Conservation (phyloP, 306 rosid genomes). For the Malus asiatica region DNA sequence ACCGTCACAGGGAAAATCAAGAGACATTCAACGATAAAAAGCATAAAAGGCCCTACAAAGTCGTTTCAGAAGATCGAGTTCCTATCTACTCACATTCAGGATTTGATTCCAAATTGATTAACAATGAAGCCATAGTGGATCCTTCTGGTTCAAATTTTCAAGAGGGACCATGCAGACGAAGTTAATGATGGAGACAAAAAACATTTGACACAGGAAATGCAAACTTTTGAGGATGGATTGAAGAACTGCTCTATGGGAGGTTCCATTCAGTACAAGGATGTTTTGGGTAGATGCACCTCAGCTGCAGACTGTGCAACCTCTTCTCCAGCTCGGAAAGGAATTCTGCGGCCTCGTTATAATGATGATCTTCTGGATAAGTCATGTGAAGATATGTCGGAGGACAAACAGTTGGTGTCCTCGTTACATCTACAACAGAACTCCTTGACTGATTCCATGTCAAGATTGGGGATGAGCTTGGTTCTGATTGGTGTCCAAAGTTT, state of each 20-base stretch:
- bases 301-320: conserved; percentile 32
- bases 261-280: conserved; percentile 14
- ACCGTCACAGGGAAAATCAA: conserved; percentile 6
- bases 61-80: conserved; percentile 11
- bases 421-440: conserved; percentile 8
- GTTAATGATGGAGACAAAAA: conserved; percentile 32
- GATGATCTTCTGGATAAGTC: conserved; percentile 28
- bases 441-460: conserved; percentile 9
- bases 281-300: not conserved
- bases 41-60: not conserved
- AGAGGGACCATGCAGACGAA: conserved; percentile 27
- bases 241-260: conserved; percentile 31
- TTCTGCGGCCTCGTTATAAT: conserved; percentile 16
- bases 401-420: conserved; percentile 14
- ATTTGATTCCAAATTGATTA: conserved; percentile 12
- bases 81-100: not conserved
- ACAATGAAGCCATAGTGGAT: conserved; percentile 20
- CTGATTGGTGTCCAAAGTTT: not conserved
- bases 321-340: conserved; percentile 24
- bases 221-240: conserved; percentile 21
- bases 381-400: conserved; percentile 21
- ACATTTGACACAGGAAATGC: conserved; percentile 18
- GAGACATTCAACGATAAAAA: conserved; percentile 4
- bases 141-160: conserved; percentile 26
- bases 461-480: conserved; percentile 27